phyloP scores from a whole-genome alignment of 164 flowering plant genomes.

The Buxus sempervirens region DNA sequence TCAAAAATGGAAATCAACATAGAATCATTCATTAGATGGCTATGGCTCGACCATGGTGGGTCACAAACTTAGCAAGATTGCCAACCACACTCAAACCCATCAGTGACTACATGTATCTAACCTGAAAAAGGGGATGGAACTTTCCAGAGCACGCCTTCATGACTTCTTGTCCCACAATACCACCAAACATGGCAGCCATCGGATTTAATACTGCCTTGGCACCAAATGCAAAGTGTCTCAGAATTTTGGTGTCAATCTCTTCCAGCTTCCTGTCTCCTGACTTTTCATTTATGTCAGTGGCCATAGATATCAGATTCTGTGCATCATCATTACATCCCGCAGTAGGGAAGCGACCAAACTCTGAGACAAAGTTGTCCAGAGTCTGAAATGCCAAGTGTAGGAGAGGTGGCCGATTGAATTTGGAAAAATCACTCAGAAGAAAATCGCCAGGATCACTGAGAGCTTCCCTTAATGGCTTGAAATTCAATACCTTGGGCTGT shows the following conservation, averaged over 20 bases:
- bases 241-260: slow-evolving; percentile 53
- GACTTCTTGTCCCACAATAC: slow-evolving; percentile 88
- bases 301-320: slow-evolving; percentile 50
- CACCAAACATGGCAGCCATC: slow-evolving; percentile 98
- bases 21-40: too few relatives aligned
- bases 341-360: slow-evolving; percentile 64
- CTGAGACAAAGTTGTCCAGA: slow-evolving; percentile 57
- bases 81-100: not conserved
- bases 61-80: not conserved
- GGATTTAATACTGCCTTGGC: slow-evolving; percentile 82
- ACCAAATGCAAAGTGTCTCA: slow-evolving; percentile 73
- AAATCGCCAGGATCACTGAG: slow-evolving; percentile 79
- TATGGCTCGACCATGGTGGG: not conserved
- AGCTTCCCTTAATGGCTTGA: slow-evolving; percentile 68
- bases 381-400: slow-evolving; percentile 84
- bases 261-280: slow-evolving; percentile 50
- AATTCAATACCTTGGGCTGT: slow-evolving; percentile 71
- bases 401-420: slow-evolving; percentile 78
- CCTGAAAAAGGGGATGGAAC: slow-evolving; percentile 91
- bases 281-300: slow-evolving; percentile 44
- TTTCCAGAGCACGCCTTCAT: slow-evolving; percentile 95
- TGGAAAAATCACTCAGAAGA: slow-evolving; percentile 78
- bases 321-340: slow-evolving; percentile 87
- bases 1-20: not conserved
- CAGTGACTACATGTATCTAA: slow-evolving; percentile 12